phyloP scores from a whole-genome alignment of 805 yeast genomes.

The Monosporozyma unispora region DNA sequence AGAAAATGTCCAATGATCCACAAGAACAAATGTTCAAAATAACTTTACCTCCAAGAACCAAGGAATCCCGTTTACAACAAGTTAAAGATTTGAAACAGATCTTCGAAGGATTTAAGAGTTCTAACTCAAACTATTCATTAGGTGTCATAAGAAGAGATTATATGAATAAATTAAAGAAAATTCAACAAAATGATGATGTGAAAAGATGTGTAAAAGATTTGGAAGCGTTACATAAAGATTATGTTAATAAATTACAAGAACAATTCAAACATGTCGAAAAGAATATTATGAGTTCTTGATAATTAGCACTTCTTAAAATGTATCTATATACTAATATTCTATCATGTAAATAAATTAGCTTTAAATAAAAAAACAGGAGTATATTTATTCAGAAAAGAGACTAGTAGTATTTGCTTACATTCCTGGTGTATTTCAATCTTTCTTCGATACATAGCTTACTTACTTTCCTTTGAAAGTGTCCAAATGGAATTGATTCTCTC shows the following conservation, averaged over 20 bases:
- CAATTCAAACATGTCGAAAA: conserved; percentile 50
- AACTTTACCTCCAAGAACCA: conserved; percentile 65
- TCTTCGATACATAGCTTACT: background rate
- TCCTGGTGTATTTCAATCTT: no score
- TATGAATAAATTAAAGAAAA: conserved; percentile 43
- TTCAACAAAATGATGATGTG: conserved; percentile 33
- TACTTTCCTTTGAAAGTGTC: conserved; percentile 40
- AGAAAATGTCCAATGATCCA: conserved; percentile 55
- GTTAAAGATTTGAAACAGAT: conserved; percentile 56
- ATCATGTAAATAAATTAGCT: background rate
- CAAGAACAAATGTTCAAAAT: conserved; percentile 68
- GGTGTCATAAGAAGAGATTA: conserved; percentile 50
- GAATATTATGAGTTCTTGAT: conserved; percentile 9
- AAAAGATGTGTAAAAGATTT: conserved; percentile 48
- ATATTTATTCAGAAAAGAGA: no score
- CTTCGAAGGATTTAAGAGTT: conserved; percentile 53
- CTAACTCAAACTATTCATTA: conserved; percentile 41
- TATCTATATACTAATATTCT: conserved; percentile 1
- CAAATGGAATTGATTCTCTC: conserved; percentile 48
- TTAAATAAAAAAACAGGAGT: background rate
- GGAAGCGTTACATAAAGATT: conserved; percentile 63
- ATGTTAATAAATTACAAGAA: conserved; percentile 46
- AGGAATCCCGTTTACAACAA: conserved; percentile 49
- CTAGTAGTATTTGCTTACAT: no score
- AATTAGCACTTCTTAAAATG: background rate